phyloP scores from a whole-genome alignment of 176 grass and related monocot genomes.

The Oryza meridionalis region DNA sequence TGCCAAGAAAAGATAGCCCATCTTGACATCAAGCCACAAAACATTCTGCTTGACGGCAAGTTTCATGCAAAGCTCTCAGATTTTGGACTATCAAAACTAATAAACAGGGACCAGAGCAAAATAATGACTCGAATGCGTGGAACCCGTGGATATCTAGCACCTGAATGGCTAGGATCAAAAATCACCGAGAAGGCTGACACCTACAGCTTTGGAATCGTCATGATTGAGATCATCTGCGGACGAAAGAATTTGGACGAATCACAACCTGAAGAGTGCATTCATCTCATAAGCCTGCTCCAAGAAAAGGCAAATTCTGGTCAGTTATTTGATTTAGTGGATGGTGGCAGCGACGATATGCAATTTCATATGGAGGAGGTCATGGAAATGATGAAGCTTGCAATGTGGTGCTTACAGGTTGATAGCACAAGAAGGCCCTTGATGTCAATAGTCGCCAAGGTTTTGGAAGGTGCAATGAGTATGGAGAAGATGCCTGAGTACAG shows the following conservation, averaged over 20 bases:
- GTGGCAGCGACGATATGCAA: conserved; percentile 11
- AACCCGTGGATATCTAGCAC: conserved; percentile 28
- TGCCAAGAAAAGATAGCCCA: conserved; percentile 17
- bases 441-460: conserved; percentile 12
- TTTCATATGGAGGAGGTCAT: neutral
- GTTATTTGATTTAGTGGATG: conserved; percentile 14
- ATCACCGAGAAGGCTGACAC: conserved; percentile 38
- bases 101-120: conserved; percentile 24
- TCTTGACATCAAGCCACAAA: conserved; percentile 27
- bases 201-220: conserved; percentile 29
- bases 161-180: conserved; percentile 19
- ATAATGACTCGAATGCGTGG: conserved; percentile 30
- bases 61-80: conserved; percentile 27
- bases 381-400: conserved; percentile 27
- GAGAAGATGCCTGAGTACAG: neutral
- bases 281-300: conserved; percentile 18
- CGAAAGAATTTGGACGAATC: conserved; percentile 23
- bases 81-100: conserved; percentile 27
- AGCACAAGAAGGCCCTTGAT: conserved; percentile 23
- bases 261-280: conserved; percentile 1
- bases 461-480: conserved; percentile 23
- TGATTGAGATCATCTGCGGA: conserved; percentile 15
- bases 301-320: conserved; percentile 27
- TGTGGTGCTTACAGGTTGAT: conserved; percentile 36
- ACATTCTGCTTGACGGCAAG: conserved; percentile 23